A percentile compares a stretch with the other conserved stretches of the same genome.
Evolutionary conservation across 108 stramenopile species (phyloP).

Genomic region (Mediolabrus comicus): DNA sequence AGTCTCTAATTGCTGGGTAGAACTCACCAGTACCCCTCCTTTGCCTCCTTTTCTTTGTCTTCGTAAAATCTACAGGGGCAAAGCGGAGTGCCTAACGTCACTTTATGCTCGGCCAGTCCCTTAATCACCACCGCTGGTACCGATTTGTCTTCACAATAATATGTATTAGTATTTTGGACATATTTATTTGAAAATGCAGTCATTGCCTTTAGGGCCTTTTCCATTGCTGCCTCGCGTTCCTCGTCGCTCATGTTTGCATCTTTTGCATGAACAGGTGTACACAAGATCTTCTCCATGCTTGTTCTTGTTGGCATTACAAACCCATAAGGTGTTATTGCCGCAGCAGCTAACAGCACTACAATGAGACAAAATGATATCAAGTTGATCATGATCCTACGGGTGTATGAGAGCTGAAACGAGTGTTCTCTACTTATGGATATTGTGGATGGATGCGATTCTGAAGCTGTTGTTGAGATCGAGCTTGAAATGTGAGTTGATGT

Average conservation of each 20-base stretch:
- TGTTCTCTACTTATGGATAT: too few species aligned
- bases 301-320: too few species aligned
- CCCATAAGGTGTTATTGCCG: too few species aligned
- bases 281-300: too few species aligned
- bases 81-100: constrained; percentile 78
- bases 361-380: too few species aligned
- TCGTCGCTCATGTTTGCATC: constrained; percentile 60
- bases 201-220: constrained; percentile 83
- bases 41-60: constrained; percentile 87
- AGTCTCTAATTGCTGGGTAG: constrained; percentile 24
- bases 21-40: constrained; percentile 85
- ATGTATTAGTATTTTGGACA: constrained; percentile 68
- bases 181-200: constrained; percentile 85
- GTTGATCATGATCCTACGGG: too few species aligned
- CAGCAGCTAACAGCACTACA: too few species aligned
- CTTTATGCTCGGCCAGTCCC: constrained; percentile 90
- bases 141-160: constrained; percentile 66
- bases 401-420: too few species aligned
- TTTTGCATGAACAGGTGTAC: constrained; percentile 16
- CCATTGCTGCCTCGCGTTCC: constrained; percentile 53
- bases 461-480: too few species aligned
- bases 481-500: too few species aligned
- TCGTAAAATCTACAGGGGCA: constrained; percentile 93
- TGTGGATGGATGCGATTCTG: too few species aligned
- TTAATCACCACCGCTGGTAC: constrained; percentile 86